A percentile compares a stretch with the other conserved stretches of the same genome.
These are phyloP conservation scores for Pseudognaphalium luteoalbum DNA, from an alignment of 129 eudicot genomes.

Conservation along the genomic window DNA sequence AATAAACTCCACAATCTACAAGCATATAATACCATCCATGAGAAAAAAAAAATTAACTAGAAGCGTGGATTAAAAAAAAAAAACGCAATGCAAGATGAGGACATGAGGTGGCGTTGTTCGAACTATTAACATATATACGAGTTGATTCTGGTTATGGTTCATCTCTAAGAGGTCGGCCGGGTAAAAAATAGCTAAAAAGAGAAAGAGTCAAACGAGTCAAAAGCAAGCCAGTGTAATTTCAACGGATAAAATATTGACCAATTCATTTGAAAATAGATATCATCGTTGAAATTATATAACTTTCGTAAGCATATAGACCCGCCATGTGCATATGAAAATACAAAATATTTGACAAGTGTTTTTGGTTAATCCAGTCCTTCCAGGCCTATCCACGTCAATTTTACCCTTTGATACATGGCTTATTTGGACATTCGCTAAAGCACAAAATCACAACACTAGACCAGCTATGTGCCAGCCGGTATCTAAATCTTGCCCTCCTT, in stretches of 20 bases:
- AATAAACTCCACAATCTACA: conserved; percentile 84
- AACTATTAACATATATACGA: neutral
- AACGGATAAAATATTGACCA: neutral
- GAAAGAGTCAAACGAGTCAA: neutral
- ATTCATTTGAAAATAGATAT: neutral
- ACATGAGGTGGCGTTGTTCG: neutral
- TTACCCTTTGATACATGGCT: neutral
- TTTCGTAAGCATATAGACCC: neutral
- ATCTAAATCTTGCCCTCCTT: too few relatives aligned
- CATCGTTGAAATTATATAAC: neutral
- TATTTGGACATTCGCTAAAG: neutral
- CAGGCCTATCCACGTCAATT: neutral
- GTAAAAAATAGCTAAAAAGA: neutral
- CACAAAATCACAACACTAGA: neutral
- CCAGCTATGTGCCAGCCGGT: too few relatives aligned
- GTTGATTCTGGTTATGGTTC: neutral
- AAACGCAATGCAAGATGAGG: neutral
- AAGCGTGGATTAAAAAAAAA: neutral
- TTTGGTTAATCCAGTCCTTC: neutral
- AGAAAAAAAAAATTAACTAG: neutral
- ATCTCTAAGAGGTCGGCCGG: neutral
- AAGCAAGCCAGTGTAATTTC: neutral
- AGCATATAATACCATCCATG: conserved; percentile 13
- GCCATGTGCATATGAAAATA: neutral
- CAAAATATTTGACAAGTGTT: neutral